phyloP scores from a whole-genome alignment of 495 filamentous ascomycete genomes.

The Staphylotrichum tortipilum region DNA sequence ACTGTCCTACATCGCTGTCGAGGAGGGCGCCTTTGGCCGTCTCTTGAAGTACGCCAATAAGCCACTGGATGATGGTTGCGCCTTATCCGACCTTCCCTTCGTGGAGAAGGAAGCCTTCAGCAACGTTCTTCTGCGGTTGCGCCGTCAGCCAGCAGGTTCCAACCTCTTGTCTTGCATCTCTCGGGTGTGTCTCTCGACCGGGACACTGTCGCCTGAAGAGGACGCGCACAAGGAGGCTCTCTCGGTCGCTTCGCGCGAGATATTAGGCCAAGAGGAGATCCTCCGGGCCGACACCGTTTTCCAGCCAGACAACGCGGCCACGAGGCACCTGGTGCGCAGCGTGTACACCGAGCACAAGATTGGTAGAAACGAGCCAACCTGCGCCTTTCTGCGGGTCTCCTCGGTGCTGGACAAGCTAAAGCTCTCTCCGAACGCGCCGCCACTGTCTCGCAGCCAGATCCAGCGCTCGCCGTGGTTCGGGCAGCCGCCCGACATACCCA shows the following conservation, averaged over 20 bases:
- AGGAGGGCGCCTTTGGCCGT: neutral
- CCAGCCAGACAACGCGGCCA: neutral
- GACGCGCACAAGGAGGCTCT: neutral
- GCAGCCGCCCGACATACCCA: neutral
- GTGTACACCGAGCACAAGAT: conserved; percentile 1
- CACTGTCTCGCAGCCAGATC: neutral
- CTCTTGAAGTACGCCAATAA: neutral
- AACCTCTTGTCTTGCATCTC: neutral
- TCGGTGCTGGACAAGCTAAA: neutral
- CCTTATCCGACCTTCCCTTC: neutral
- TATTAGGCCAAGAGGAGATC: neutral
- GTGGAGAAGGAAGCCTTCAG: neutral
- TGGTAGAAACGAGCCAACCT: conserved; percentile 2
- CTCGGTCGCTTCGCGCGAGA: neutral
- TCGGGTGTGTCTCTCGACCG: neutral
- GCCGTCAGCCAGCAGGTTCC: neutral
- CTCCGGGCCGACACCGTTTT: neutral
- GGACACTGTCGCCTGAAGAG: neutral
- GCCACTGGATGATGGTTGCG: neutral
- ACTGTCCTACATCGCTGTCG: neutral
- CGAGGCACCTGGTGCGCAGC: neutral
- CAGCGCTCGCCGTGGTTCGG: neutral
- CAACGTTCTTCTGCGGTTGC: neutral
- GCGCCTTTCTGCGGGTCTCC: neutral
- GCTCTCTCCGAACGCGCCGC: neutral